Percentiles rank a stretch among this genome's conserved stretches.
Evolutionary conservation across 805 yeast species (phyloP).

Genomic region (Kazachstania kunashirensis): DNA sequence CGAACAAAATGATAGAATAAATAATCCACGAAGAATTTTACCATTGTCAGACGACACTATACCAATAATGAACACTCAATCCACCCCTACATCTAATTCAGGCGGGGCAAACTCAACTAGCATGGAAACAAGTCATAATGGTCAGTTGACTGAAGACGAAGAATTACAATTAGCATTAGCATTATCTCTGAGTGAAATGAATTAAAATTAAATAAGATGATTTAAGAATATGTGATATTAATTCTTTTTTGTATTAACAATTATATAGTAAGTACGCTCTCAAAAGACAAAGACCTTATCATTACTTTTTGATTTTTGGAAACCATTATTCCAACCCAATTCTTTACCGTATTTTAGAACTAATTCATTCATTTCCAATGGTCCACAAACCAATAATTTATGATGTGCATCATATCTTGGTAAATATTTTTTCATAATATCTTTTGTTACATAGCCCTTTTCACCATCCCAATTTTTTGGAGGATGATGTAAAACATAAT

Average conservation of each 20-base stretch:
- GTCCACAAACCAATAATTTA: conserved; percentile 65
- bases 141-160: conserved; percentile 14
- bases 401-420: conserved; percentile 41
- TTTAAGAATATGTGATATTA: not conserved
- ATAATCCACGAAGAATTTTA: not conserved
- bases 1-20: conserved; percentile 1
- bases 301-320: conserved; percentile 12
- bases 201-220: conserved; percentile 1
- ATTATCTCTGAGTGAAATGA: conserved; percentile 26
- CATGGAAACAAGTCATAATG: not conserved
- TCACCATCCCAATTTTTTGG: conserved; percentile 45
- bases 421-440: conserved; percentile 42
- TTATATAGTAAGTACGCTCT: not conserved
- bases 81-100: too few species aligned
- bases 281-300: conserved; percentile 6
- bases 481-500: conserved; percentile 48
- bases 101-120: too few species aligned
- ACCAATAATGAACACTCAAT: too few species aligned
- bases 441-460: conserved; percentile 54
- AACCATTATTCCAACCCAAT: conserved; percentile 46
- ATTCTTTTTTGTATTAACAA: not conserved
- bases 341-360: conserved; percentile 43
- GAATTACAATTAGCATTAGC: conserved; percentile 28
- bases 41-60: not conserved
- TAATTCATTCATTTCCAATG: conserved; percentile 52